Base-by-base conservation (phyloP, 805 yeast genomes). In the Starmerella vitae region DNA sequence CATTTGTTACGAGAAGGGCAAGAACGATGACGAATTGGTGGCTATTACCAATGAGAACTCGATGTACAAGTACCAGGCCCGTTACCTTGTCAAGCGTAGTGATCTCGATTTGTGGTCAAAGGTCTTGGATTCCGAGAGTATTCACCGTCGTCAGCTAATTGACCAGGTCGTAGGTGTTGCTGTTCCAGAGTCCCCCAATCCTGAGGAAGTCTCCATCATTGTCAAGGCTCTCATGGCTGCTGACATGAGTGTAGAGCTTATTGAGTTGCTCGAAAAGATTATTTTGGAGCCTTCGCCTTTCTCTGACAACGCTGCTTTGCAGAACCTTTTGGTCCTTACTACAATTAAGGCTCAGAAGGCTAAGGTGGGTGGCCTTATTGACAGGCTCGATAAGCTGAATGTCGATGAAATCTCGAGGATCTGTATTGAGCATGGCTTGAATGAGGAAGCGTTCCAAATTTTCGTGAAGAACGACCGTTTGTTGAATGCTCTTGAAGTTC, bases 1-100 rank as follows among this genome's bases (percentile, higher is more conserved):
- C 62, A 91, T 91, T 64, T 93, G 95, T 37, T 91, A 91, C 63
- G 93, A 93, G 45, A 88, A 86, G 65, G 99, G 99, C 57, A 67
- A 71, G 38, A 86, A 88, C 54, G 95, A 91, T 59, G 78, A 69
- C 42, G 98, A 91, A 60, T 72, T 91, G 55, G 74, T 91, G 54
- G 70, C 73, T 56, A 85, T 91, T 61, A 91, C 98, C 50, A 91
- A 91, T 61, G 97, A 91, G 56, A 91, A 91, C 61, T 74, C 91
- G 52, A 91, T 91, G 99, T 91, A 81, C 72, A 91, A 91, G 62
- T 88, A 91, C 64, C 98, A 91, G 68, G 97, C 97, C n/a, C 78
- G 97, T 61, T 91, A 91, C 59, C 69, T 91, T 53, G 71, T 91
- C 51, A 68, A 74, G 45, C 80, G 94, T 60, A 83, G 94, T n/a